phyloP scores from a whole-genome alignment of 805 yeast species.

The Lipomyces spencermartinsiae region DNA sequence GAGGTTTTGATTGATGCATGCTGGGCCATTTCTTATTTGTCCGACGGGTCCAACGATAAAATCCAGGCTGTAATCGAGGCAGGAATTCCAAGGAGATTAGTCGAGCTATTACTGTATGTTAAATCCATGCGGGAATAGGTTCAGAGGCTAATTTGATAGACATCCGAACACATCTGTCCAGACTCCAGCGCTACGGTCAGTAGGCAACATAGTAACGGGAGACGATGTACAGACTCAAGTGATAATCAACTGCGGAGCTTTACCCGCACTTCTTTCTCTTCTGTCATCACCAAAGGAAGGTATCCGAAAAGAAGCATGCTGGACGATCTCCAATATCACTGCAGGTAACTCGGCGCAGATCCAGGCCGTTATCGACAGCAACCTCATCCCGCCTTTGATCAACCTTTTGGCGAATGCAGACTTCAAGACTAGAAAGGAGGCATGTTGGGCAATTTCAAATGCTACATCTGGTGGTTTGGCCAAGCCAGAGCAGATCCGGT shows the following conservation, averaged over 20 bases:
- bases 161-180: slow-evolving; percentile 87
- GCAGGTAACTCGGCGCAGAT: slow-evolving; percentile 96
- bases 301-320: slow-evolving; percentile 95
- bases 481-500: slow-evolving; percentile 91
- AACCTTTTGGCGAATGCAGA: slow-evolving; percentile 81
- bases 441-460: slow-evolving; percentile 99
- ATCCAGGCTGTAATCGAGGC: slow-evolving; percentile 97
- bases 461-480: slow-evolving; percentile 95
- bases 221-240: slow-evolving; percentile 94
- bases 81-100: slow-evolving; percentile 91
- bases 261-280: slow-evolving; percentile 81
- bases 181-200: slow-evolving; percentile 96
- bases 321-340: slow-evolving; percentile 98
- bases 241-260: slow-evolving; percentile 89
- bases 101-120: slow-evolving; percentile 66
- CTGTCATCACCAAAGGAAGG: slow-evolving; percentile 87
- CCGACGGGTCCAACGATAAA: slow-evolving; percentile 91
- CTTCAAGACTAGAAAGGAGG: slow-evolving; percentile 96
- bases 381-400: slow-evolving; percentile 88
- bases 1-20: slow-evolving; percentile 97
- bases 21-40: slow-evolving; percentile 96
- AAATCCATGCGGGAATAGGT: background rate
- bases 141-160: slow-evolving; percentile 43
- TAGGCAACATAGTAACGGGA: slow-evolving; percentile 98
- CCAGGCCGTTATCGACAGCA: slow-evolving; percentile 94